Evolutionary conservation across 257 asterid genomes (phyloP).

Genomic region (Thymus quinquecostatus): DNA sequence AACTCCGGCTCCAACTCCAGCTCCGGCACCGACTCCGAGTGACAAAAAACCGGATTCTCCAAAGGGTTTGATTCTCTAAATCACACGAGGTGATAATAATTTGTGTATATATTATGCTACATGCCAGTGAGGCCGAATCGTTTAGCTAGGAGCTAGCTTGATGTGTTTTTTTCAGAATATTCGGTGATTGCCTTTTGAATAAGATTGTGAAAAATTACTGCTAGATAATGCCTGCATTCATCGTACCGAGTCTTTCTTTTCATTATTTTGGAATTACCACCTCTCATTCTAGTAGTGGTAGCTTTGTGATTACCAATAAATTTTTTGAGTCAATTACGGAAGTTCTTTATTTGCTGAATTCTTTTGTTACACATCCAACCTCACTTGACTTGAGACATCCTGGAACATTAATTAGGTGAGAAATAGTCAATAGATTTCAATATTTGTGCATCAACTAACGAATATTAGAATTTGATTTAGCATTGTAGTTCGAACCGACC

Average conservation of each 20-base stretch:
- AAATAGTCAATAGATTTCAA: no score
- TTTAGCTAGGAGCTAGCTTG: constrained; percentile 29
- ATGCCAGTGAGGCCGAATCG: constrained; percentile 30
- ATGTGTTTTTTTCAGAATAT: constrained; percentile 18
- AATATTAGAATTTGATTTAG: no score
- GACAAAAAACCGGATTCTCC: constrained; percentile 46
- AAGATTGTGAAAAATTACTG: constrained; percentile 1
- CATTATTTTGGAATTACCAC: not conserved
- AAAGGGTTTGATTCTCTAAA: constrained; percentile 30
- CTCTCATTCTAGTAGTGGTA: not conserved
- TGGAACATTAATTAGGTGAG: no score
- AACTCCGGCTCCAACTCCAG: not conserved
- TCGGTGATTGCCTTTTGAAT: constrained; percentile 31
- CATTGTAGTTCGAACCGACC: no score
- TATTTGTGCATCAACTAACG: no score
- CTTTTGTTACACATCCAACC: no score
- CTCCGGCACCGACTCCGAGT: constrained; percentile 10
- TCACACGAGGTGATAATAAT: constrained; percentile 22
- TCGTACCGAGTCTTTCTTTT: not conserved
- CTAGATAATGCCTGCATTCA: constrained; percentile 10
- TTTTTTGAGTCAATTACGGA: no score
- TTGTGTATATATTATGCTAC: constrained; percentile 33
- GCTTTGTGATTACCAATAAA: no score
- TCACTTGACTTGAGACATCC: no score
- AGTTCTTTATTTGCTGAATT: no score